A percentile compares a stretch with the other conserved stretches of the same genome.
These are phyloP conservation scores for Gaeumannomyces sp. DNA, from an alignment of 2,329 filamentous ascomycete genomes.

Conservation along the genomic window DNA sequence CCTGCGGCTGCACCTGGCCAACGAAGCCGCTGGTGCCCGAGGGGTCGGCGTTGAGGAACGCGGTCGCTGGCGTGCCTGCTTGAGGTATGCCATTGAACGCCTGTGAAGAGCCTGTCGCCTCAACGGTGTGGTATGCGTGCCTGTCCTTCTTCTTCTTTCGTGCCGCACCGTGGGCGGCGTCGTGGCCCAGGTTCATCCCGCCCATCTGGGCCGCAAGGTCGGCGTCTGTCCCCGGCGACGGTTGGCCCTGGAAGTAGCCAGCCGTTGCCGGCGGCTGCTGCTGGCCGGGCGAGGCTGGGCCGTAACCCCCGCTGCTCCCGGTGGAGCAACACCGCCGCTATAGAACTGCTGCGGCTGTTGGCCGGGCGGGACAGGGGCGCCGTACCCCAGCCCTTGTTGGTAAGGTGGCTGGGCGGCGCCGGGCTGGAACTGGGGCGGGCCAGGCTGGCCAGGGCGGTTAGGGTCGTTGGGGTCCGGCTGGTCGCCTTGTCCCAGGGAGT, in stretches of 20 bases:
- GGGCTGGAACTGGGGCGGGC: constrained; percentile 42
- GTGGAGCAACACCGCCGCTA: constrained; percentile 27
- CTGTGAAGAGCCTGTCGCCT: constrained; percentile 62
- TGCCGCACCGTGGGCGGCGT: constrained; percentile 38
- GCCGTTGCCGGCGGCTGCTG: constrained; percentile 17
- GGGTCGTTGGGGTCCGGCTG: constrained; percentile 47
- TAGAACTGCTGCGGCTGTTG: constrained; percentile 27
- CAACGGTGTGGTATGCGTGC: constrained; percentile 85
- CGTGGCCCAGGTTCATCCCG: constrained; percentile 60
- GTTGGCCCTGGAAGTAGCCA: constrained; percentile 29
- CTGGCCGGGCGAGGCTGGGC: constrained; percentile 19
- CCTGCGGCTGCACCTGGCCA: constrained; percentile 35
- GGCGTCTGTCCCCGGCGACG: constrained; percentile 32
- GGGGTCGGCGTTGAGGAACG: constrained; percentile 53
- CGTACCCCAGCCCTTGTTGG: constrained; percentile 37
- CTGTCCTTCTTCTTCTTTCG: constrained; percentile 88
- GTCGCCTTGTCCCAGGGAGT: constrained; percentile 43
- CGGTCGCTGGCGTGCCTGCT: constrained; percentile 45
- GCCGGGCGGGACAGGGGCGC: constrained; percentile 28
- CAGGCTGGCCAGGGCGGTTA: constrained; percentile 35
- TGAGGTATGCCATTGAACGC: constrained; percentile 64
- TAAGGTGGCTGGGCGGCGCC: constrained; percentile 49
- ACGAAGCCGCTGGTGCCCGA: constrained; percentile 38
- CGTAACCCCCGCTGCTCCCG: constrained; percentile 18
- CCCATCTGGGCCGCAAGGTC: constrained; percentile 69